A percentile compares a stretch with the other conserved stretches of the same genome.
Conservation (phyloP, 352 stramenopile species). For the Phytophthora meadii region DNA sequence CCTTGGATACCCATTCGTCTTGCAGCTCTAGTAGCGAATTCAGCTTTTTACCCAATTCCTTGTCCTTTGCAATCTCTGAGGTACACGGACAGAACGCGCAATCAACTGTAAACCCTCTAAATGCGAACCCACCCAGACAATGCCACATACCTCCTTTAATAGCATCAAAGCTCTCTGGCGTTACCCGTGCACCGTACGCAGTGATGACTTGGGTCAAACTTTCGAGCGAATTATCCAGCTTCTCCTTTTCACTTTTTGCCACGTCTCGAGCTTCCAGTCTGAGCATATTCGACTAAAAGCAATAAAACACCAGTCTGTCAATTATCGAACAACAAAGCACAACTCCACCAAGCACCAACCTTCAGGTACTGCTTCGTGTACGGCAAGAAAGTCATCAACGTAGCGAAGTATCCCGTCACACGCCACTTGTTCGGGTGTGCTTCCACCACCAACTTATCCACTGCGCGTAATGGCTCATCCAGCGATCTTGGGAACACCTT, state of each 20-base stretch:
- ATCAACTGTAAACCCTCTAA: neutral
- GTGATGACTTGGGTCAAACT: conserved; percentile 40
- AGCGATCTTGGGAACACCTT: conserved; percentile 86
- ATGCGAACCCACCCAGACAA: neutral
- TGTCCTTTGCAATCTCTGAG: conserved; percentile 67
- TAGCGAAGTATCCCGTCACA: conserved; percentile 90
- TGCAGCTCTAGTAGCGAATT: conserved; percentile 60
- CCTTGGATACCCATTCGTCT: conserved; percentile 85
- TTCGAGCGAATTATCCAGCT: conserved; percentile 59
- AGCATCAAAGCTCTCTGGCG: conserved; percentile 45
- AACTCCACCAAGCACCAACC: conserved; percentile 28
- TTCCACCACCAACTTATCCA: conserved; percentile 84
- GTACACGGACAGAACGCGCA: neutral
- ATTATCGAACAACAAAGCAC: neutral
- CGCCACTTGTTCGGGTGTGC: conserved; percentile 89
- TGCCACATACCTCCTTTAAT: conserved; percentile 64
- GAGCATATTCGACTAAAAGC: conserved; percentile 81
- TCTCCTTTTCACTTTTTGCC: conserved; percentile 60
- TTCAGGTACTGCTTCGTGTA: conserved; percentile 91
- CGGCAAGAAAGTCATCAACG: conserved; percentile 87
- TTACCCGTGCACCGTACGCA: conserved; percentile 42
- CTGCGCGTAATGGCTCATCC: conserved; percentile 78
- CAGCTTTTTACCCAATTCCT: conserved; percentile 53
- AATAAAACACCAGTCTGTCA: conserved; percentile 4
- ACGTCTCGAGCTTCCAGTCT: conserved; percentile 80